phyloP scores from a whole-genome alignment of 192 early-diverging fungal species.

The Umbelopsis ramanniana region DNA sequence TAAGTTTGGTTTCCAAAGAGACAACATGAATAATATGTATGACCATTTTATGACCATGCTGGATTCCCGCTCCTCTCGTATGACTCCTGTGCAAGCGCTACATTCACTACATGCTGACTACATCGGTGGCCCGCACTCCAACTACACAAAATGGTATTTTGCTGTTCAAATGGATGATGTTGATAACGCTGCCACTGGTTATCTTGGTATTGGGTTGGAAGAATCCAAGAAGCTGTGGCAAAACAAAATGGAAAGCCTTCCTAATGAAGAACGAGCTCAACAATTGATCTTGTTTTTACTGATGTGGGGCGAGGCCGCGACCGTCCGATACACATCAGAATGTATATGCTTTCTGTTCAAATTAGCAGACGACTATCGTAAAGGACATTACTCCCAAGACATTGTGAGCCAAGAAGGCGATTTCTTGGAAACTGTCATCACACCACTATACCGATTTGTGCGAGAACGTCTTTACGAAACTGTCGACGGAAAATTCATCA shows the following conservation, averaged over 20 bases:
- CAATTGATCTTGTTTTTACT: slow-evolving; percentile 66
- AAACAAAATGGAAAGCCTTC: slow-evolving; percentile 60
- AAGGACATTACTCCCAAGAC: slow-evolving; percentile 19
- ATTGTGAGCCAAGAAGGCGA: slow-evolving; percentile 48
- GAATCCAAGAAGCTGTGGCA: slow-evolving; percentile 56
- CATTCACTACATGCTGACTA: slow-evolving; percentile 69
- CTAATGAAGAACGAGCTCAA: slow-evolving; percentile 59
- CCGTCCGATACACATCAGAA: slow-evolving; percentile 67
- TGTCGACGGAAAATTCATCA: slow-evolving; percentile 63
- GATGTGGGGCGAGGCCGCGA: slow-evolving; percentile 70
- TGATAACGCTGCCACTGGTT: slow-evolving; percentile 23
- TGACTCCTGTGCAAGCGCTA: slow-evolving; percentile 64
- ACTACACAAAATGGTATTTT: slow-evolving; percentile 74
- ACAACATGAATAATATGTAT: slow-evolving; percentile 67
- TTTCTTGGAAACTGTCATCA: slow-evolving; percentile 64
- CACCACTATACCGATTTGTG: slow-evolving; percentile 64
- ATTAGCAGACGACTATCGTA: slow-evolving; percentile 49
- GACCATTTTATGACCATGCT: slow-evolving; percentile 69
- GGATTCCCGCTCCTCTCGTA: slow-evolving; percentile 67
- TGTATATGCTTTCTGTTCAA: slow-evolving; percentile 70
- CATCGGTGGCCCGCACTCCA: slow-evolving; percentile 68
- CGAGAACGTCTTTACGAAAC: slow-evolving; percentile 66
- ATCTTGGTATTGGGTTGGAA: background rate
- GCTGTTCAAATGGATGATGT: slow-evolving; percentile 66
- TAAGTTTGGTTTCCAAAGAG: slow-evolving; percentile 68